Percentiles rank a stretch among this genome's conserved stretches.
Evolutionary conservation across 495 filamentous ascomycete species (phyloP).

Genomic region (Haplographium delicatum): DNA sequence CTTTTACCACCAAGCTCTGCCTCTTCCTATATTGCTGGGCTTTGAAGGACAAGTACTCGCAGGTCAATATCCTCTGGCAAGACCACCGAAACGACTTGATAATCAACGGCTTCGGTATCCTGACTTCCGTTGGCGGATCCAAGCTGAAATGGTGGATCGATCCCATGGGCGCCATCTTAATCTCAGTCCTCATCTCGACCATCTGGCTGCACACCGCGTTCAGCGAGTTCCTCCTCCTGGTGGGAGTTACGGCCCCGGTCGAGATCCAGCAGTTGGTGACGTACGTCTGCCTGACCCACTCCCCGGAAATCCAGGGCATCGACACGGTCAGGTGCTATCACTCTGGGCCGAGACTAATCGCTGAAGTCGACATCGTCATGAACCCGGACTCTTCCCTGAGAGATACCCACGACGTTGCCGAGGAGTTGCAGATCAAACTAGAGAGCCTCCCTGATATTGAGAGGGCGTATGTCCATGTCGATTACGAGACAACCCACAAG

Average conservation of each 20-base stretch:
- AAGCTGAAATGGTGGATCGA: conserved; percentile 95
- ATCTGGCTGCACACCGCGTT: conserved; percentile 86
- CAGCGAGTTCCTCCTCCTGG: conserved; percentile 81
- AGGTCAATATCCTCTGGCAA: conserved; percentile 90
- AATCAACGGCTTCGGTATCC: conserved; percentile 85
- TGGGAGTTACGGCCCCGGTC: conserved; percentile 81
- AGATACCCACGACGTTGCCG: conserved; percentile 87
- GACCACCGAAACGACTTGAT: conserved; percentile 87
- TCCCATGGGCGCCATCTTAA: conserved; percentile 81
- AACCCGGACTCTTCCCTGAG: conserved; percentile 59
- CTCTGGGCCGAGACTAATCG: conserved; percentile 81
- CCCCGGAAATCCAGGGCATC: conserved; percentile 70
- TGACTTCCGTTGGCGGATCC: conserved; percentile 80
- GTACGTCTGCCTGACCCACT: conserved; percentile 95
- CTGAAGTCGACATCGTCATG: conserved; percentile 90
- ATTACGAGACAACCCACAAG: conserved; percentile 97
- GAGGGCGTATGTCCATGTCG: conserved; percentile 93
- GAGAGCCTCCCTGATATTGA: conserved; percentile 91
- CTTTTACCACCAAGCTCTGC: conserved; percentile 75
- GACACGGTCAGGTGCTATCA: conserved; percentile 95
- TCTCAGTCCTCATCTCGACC: conserved; percentile 67
- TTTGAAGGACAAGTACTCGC: conserved; percentile 79
- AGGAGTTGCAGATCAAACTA: conserved; percentile 90
- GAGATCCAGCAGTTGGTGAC: conserved; percentile 91
- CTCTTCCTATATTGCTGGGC: conserved; percentile 93